phyloP scores from a whole-genome alignment of 345 rosid genomes.

The Sisymbrium irio region DNA sequence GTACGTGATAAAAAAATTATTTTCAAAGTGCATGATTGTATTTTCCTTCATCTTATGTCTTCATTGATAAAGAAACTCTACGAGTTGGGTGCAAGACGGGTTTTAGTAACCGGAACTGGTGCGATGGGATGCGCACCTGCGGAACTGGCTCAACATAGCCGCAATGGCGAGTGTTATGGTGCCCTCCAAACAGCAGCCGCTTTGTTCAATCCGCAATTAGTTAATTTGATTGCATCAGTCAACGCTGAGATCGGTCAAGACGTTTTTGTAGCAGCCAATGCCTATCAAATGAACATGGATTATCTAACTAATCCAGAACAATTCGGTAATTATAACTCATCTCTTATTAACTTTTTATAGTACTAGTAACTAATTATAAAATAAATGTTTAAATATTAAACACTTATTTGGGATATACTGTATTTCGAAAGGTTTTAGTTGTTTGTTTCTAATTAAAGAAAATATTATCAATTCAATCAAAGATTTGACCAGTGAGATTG shows the following conservation, averaged over 20 bases:
- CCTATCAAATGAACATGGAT: constrained; percentile 49
- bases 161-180: constrained; percentile 61
- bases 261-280: constrained; percentile 57
- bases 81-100: constrained; percentile 73
- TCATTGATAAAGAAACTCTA: constrained; percentile 50
- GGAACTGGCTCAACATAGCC: constrained; percentile 64
- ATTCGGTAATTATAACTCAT: constrained; percentile 42
- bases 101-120: constrained; percentile 82
- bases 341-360: background rate
- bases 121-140: constrained; percentile 87
- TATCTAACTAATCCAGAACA: constrained; percentile 58
- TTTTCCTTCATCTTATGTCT: background rate
- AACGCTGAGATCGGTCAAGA: constrained; percentile 53
- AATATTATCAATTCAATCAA: background rate
- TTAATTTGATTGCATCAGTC: constrained; percentile 44
- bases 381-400: background rate
- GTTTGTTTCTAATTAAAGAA: background rate
- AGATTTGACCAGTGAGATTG: background rate
- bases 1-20: background rate
- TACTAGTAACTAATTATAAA: background rate
- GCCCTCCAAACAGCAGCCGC: constrained; percentile 63
- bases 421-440: background rate
- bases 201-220: constrained; percentile 67
- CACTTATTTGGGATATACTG: background rate
- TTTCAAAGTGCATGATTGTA: background rate